Conservation (phyloP, 2,329 filamentous ascomycete genomes). For the Metarhizium rileyi region DNA sequence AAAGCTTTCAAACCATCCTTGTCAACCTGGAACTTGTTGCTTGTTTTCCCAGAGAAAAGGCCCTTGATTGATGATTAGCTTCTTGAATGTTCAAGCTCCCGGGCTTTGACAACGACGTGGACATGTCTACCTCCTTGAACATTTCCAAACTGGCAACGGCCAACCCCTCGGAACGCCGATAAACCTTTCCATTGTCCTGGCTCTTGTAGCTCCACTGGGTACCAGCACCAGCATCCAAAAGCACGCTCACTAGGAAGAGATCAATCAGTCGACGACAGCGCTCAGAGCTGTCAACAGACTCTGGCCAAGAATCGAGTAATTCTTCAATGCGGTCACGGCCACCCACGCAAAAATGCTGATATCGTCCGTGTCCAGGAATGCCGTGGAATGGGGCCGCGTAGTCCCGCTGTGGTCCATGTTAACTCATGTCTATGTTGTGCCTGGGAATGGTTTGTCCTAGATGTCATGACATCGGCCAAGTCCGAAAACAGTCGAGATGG, state of each 20-base stretch:
- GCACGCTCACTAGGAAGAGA: slow-evolving; percentile 68
- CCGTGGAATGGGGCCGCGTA: slow-evolving; percentile 43
- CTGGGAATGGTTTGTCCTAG: neutral
- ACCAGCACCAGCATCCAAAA: slow-evolving; percentile 82
- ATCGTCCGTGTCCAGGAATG: slow-evolving; percentile 80
- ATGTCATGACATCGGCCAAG: neutral
- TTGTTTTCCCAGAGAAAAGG: slow-evolving; percentile 72
- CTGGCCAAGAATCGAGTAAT: slow-evolving; percentile 59
- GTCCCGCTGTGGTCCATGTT: slow-evolving; percentile 32
- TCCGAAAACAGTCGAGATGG: neutral
- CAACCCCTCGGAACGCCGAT: slow-evolving; percentile 78
- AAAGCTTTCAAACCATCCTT: slow-evolving; percentile 66
- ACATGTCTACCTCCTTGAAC: slow-evolving; percentile 62
- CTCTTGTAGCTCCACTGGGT: slow-evolving; percentile 90
- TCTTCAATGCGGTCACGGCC: slow-evolving; percentile 64
- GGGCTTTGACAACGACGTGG: neutral
- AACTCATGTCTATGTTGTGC: neutral
- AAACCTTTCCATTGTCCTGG: slow-evolving; percentile 73
- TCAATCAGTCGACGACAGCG: slow-evolving; percentile 67
- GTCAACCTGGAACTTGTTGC: slow-evolving; percentile 84
- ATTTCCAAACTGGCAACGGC: slow-evolving; percentile 72
- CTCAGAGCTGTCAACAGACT: slow-evolving; percentile 60
- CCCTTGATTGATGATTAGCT: slow-evolving; percentile 37
- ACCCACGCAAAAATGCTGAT: slow-evolving; percentile 79
- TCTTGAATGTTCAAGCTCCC: neutral